Evolutionary conservation across 2,329 filamentous ascomycete genomes (phyloP).

Genomic region (Aspergillus novoparasiticus): DNA sequence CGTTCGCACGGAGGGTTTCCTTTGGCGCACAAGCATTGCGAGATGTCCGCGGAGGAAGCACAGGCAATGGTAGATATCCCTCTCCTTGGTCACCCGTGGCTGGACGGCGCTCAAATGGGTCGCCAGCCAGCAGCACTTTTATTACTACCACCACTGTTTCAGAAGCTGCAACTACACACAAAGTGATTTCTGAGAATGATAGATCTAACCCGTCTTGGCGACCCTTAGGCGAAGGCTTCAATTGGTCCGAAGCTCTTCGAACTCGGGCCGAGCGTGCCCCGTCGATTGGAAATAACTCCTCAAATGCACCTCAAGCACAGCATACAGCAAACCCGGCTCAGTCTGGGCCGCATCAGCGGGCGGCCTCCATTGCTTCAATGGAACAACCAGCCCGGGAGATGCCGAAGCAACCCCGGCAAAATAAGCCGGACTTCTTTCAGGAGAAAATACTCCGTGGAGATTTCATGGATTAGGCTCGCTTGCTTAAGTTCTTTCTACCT

Average conservation of each 20-base stretch:
- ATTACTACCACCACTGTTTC: constrained; percentile 23
- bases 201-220: constrained; percentile 48
- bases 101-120: constrained; percentile 29
- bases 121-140: constrained; percentile 26
- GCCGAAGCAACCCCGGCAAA: constrained; percentile 51
- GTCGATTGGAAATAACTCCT: constrained; percentile 42
- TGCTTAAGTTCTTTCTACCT: constrained; percentile 3
- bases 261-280: constrained; percentile 81
- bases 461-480: constrained; percentile 79
- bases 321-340: constrained; percentile 50
- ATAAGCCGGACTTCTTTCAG: constrained; percentile 90
- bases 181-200: constrained; percentile 37
- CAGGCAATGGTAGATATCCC: constrained; percentile 62
- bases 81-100: constrained; percentile 35
- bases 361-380: constrained; percentile 54
- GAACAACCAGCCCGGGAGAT: constrained; percentile 55
- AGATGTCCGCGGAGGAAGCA: constrained; percentile 68
- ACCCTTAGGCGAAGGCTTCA: constrained; percentile 83
- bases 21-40: constrained; percentile 81
- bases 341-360: constrained; percentile 45
- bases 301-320: constrained; percentile 29
- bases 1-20: constrained; percentile 77
- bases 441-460: constrained; percentile 97
- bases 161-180: constrained; percentile 41
- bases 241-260: constrained; percentile 95